Conservation (phyloP, 768 basidiomycete genomes). For the Mycena filopes region DNA sequence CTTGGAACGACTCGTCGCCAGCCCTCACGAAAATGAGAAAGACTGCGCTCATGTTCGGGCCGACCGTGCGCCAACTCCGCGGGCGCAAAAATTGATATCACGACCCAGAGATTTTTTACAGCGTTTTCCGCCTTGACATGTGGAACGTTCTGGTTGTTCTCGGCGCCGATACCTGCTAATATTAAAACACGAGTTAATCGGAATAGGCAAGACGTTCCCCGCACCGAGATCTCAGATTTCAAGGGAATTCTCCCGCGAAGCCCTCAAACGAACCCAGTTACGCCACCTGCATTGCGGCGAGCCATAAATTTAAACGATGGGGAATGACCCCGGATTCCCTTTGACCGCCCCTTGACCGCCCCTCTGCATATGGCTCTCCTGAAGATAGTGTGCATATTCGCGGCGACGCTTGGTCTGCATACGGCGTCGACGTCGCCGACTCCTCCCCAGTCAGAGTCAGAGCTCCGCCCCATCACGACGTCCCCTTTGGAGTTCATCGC, state of each 20-base stretch:
- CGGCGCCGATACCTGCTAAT: slow-evolving; percentile 17
- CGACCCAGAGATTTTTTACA: no score
- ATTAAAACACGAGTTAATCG: slow-evolving; percentile 28
- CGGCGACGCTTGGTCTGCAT: slow-evolving; percentile 26
- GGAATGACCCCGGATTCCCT: background rate
- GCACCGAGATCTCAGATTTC: slow-evolving; percentile 19
- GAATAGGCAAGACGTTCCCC: slow-evolving; percentile 14
- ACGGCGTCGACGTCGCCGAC: slow-evolving; percentile 28
- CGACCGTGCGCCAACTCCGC: background rate
- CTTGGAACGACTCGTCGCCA: no score
- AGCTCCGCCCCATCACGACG: slow-evolving; percentile 7
- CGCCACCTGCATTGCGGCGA: slow-evolving; percentile 4
- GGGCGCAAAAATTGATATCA: background rate
- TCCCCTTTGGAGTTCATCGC: slow-evolving; percentile 22
- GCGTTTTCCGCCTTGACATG: slow-evolving; percentile 3
- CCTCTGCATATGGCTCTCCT: slow-evolving; percentile 17
- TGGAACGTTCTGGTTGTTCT: slow-evolving; percentile 26
- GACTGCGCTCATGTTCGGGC: background rate
- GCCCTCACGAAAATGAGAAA: background rate
- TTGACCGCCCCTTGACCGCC: no score
- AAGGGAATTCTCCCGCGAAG: slow-evolving; percentile 26
- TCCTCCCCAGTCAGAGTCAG: slow-evolving; percentile 12
- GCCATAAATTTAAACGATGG: slow-evolving; percentile 18
- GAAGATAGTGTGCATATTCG: slow-evolving; percentile 24
- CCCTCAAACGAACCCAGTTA: no score